phyloP scores from a whole-genome alignment of 768 basidiomycete genomes.

The Rhizopogon vinicolor region DNA sequence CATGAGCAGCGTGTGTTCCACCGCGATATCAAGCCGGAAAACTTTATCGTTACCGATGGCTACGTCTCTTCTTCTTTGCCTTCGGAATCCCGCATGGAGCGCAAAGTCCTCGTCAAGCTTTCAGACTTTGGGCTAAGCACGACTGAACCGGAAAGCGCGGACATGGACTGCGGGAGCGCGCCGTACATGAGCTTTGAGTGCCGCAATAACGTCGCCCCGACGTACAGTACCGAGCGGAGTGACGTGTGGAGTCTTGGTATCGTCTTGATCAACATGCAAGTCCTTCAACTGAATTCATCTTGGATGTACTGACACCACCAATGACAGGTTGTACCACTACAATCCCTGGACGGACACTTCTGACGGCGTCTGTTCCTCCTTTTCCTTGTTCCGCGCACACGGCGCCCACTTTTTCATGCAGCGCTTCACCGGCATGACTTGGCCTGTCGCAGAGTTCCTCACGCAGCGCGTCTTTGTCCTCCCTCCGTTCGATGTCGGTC shows the following conservation, averaged over 20 bases:
- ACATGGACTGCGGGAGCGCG: constrained; percentile 98
- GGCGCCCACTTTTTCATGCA: constrained; percentile 85
- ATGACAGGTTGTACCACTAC: constrained; percentile 84
- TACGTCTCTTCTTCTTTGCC: constrained; percentile 39
- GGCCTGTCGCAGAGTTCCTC: constrained; percentile 82
- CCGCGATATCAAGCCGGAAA: constrained; percentile 99
- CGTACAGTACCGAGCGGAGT: constrained; percentile 90
- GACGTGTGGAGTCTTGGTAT: constrained; percentile 99
- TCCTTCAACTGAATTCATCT: constrained; percentile 9
- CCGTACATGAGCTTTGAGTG: constrained; percentile 99
- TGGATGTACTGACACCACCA: constrained; percentile 3
- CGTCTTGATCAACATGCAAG: constrained; percentile 96
- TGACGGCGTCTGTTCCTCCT: constrained; percentile 75
- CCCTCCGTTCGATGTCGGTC: constrained; percentile 48
- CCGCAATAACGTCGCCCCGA: constrained; percentile 94
- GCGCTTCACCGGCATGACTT: constrained; percentile 88
- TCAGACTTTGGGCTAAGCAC: constrained; percentile 97
- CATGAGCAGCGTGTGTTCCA: constrained; percentile 90
- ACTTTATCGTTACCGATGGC: constrained; percentile 92
- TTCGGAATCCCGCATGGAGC: constrained; percentile 53
- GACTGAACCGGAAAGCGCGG: constrained; percentile 79
- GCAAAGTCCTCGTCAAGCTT: constrained; percentile 93
- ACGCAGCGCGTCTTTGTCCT: constrained; percentile 82
- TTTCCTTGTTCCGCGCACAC: constrained; percentile 72
- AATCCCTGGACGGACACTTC: constrained; percentile 98